Conservation (phyloP, 1,284 basidiomycete species). For the Phellinidium pouzarii region DNA sequence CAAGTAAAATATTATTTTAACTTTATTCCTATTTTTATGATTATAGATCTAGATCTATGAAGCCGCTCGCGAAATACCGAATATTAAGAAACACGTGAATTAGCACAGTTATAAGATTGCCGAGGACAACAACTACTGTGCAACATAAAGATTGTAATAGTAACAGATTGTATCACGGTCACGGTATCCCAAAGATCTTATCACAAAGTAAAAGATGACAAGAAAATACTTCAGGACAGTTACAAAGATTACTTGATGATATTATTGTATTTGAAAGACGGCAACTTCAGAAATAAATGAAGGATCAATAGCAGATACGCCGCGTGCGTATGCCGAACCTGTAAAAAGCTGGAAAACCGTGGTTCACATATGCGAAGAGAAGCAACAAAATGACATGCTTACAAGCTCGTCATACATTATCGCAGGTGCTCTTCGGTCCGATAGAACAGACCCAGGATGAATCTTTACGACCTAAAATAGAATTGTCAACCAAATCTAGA, state of each 20-base stretch:
- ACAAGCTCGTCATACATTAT: slow-evolving; percentile 92
- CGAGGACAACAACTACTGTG: too few species aligned
- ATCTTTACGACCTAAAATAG: slow-evolving; percentile 68
- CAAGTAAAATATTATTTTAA: too few species aligned
- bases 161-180: too few species aligned
- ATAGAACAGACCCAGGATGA: slow-evolving; percentile 78
- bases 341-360: neutral
- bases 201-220: too few species aligned
- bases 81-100: too few species aligned
- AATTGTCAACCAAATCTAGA: slow-evolving; percentile 13
- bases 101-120: too few species aligned
- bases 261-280: neutral
- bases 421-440: slow-evolving; percentile 72
- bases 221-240: neutral
- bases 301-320: slow-evolving; percentile 3
- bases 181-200: too few species aligned
- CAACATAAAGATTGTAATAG: too few species aligned
- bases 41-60: too few species aligned
- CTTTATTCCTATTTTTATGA: too few species aligned
- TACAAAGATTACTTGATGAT: neutral
- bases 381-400: slow-evolving; percentile 27
- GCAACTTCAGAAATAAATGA: neutral
- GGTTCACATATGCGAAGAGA: neutral
- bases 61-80: too few species aligned
- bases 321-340: slow-evolving; percentile 8